Percentiles rank a stretch among this genome's conserved stretches.
These are phyloP conservation scores for Helichrysum umbraculigerum DNA, from an alignment of 129 eudicot genomes.

Conservation along the genomic window DNA sequence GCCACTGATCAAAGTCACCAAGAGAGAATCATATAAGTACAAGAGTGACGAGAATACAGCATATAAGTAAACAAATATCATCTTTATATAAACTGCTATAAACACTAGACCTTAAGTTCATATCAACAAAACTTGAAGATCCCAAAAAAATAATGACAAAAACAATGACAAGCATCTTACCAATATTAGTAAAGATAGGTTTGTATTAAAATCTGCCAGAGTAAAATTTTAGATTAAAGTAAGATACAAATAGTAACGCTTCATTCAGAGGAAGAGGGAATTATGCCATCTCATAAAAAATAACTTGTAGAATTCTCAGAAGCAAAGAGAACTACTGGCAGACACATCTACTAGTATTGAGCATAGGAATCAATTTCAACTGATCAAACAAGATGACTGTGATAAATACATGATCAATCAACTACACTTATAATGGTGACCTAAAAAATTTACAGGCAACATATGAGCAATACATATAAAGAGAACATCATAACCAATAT, in stretches of 20 bases:
- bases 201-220: not conserved
- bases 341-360: not conserved
- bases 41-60: not conserved
- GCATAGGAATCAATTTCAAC: not conserved
- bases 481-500: constrained; percentile 10
- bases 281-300: not conserved
- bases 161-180: not conserved
- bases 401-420: not conserved
- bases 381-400: not conserved
- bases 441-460: constrained; percentile 7
- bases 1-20: constrained; percentile 55
- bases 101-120: not conserved
- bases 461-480: not conserved
- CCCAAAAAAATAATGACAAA: not conserved
- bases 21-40: constrained; percentile 4
- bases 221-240: too few relatives aligned
- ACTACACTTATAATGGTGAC: not conserved
- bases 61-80: not conserved
- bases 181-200: not conserved
- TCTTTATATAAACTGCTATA: not conserved
- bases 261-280: not conserved
- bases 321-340: not conserved
- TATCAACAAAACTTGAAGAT: constrained; percentile 8
- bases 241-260: not conserved
- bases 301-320: not conserved